Conservation (phyloP, 2,329 filamentous ascomycete species). For the Verticillium zaregamsianum region DNA sequence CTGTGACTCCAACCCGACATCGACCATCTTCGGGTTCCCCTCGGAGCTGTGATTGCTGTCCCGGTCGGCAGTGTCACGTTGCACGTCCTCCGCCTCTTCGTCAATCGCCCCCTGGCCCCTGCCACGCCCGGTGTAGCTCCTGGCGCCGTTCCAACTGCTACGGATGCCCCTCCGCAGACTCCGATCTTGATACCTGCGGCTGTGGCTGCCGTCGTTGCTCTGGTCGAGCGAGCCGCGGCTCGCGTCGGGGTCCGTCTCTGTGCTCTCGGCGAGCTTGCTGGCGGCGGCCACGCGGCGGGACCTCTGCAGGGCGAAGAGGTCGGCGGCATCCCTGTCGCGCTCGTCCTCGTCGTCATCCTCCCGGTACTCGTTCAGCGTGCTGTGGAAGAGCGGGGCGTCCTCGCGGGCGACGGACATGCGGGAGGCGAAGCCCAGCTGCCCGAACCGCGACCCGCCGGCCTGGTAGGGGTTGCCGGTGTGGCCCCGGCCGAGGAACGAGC, state of each 20-base stretch:
- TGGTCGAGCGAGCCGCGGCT: constrained; percentile 52
- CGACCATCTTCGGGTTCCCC: constrained; percentile 69
- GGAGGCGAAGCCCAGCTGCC: constrained; percentile 69
- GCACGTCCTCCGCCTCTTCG: constrained; percentile 39
- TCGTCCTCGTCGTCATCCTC: constrained; percentile 94
- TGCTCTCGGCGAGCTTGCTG: constrained; percentile 79
- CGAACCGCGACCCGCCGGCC: constrained; percentile 66
- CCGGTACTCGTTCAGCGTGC: constrained; percentile 81
- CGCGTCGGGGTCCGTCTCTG: constrained; percentile 73
- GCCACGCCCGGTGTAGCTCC: constrained; percentile 26
- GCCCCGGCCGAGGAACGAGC: constrained; percentile 40
- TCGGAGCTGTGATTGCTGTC: constrained; percentile 23
- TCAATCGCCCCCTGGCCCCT: constrained; percentile 25
- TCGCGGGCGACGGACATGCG: constrained; percentile 62
- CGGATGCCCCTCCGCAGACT: constrained; percentile 50
- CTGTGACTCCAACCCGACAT: constrained; percentile 75
- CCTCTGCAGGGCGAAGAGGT: constrained; percentile 85
- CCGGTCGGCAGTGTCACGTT: constrained; percentile 25
- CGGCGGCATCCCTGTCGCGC: constrained; percentile 85
- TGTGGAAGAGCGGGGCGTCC: constrained; percentile 92
- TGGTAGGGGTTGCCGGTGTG: constrained; percentile 71
- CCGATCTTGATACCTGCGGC: constrained; percentile 39
- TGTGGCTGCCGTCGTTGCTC: constrained; percentile 39
- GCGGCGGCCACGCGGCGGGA: constrained; percentile 85
- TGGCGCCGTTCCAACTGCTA: constrained; percentile 60